Evolutionary conservation across 345 rosid species (phyloP).

Genomic region (Aethionema arabicum): DNA sequence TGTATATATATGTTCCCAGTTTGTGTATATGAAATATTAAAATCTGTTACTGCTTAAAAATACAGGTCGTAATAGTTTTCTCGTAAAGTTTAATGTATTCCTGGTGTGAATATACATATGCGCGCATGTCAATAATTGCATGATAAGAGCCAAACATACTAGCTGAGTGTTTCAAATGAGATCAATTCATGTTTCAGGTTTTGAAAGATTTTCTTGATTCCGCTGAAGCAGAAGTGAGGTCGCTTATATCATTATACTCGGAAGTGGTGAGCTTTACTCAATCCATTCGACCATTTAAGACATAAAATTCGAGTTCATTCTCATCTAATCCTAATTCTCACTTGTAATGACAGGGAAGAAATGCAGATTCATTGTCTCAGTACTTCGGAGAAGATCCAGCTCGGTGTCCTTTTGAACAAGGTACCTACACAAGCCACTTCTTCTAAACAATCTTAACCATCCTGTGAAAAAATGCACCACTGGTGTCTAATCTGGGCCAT

Average conservation of each 20-base stretch:
- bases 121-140: background rate
- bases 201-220: conserved; percentile 76
- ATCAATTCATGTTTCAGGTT: conserved; percentile 48
- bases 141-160: conserved; percentile 7
- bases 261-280: conserved; percentile 70
- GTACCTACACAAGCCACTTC: conserved; percentile 37
- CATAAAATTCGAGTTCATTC: conserved; percentile 17
- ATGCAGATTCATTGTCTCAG: conserved; percentile 91
- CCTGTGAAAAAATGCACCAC: background rate
- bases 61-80: no score
- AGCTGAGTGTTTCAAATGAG: conserved; percentile 2
- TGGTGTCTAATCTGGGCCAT: conserved; percentile 14
- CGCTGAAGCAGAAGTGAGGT: conserved; percentile 90
- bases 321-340: conserved; percentile 14
- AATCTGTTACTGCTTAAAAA: no score
- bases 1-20: conserved; percentile 16
- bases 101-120: conserved; percentile 1
- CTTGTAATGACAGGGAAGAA: conserved; percentile 72
- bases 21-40: conserved; percentile 13
- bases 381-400: conserved; percentile 99
- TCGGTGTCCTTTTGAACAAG: conserved; percentile 98
- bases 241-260: conserved; percentile 66
- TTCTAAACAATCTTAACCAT: conserved; percentile 3
- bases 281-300: background rate
- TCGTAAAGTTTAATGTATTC: no score